Conservation (phyloP, 495 filamentous ascomycete species). For the Thozetella sp. region DNA sequence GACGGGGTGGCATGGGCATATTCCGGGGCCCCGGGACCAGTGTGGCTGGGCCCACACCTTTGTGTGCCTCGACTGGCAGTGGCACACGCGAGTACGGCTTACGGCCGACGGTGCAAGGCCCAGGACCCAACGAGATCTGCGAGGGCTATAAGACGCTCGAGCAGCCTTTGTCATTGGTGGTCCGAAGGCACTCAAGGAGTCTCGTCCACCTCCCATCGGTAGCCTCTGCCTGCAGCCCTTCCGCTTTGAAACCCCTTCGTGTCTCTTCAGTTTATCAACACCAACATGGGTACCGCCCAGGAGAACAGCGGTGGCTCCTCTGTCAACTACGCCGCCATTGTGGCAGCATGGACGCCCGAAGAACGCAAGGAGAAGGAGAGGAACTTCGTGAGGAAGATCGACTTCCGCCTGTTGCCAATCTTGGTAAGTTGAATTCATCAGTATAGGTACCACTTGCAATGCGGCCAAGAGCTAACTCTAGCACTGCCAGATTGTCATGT, state of each 20-base stretch:
- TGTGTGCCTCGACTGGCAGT: not conserved
- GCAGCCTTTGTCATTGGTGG: not conserved
- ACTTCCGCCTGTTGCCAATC: not conserved
- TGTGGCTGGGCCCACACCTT: no score
- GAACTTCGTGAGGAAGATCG: not conserved
- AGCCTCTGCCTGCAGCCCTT: no score
- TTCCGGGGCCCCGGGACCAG: not conserved
- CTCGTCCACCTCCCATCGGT: not conserved
- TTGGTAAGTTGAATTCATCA: not conserved
- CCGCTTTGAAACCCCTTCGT: no score
- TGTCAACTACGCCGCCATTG: not conserved
- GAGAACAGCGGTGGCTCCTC: not conserved
- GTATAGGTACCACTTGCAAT: not conserved
- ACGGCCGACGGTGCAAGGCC: no score
- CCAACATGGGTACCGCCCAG: no score
- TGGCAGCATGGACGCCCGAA: not conserved
- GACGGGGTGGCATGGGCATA: not conserved
- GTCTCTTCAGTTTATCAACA: no score
- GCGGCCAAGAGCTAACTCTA: not conserved
- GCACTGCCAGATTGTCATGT: not conserved
- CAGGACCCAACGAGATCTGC: no score
- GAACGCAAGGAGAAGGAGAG: not conserved
- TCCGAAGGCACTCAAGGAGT: not conserved
- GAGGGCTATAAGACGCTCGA: no score
- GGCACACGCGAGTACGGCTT: not conserved